phyloP scores from a whole-genome alignment of 805 yeast species.

The Isabelozyma heimii region DNA sequence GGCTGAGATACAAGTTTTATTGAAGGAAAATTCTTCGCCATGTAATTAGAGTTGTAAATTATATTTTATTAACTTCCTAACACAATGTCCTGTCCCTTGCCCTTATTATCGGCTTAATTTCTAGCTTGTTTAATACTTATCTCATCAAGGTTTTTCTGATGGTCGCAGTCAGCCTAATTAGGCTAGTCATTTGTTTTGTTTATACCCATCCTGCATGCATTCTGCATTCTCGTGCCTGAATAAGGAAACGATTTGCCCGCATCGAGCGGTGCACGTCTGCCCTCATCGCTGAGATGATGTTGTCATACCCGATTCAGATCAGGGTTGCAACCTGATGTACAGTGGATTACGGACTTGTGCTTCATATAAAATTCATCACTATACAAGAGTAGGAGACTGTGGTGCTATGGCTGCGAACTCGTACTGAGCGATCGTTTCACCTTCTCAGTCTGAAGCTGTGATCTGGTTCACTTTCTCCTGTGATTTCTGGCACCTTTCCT shows the following conservation, averaged over 20 bases:
- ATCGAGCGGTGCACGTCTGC: not conserved
- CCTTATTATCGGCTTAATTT: not conserved
- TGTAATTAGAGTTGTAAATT: not conserved
- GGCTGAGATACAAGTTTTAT: conserved; percentile 3
- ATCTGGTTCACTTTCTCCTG: too few species aligned
- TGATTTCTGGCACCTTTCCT: too few species aligned
- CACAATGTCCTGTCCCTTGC: too few species aligned
- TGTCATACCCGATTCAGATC: not conserved
- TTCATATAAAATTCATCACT: too few species aligned
- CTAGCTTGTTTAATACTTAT: not conserved
- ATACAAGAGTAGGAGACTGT: too few species aligned
- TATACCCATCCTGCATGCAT: not conserved
- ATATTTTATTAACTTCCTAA: not conserved
- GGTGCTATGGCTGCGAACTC: too few species aligned
- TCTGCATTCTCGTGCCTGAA: not conserved
- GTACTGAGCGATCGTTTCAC: too few species aligned
- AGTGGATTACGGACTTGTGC: not conserved
- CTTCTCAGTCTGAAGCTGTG: too few species aligned
- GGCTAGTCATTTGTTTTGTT: not conserved
- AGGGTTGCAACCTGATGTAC: not conserved
- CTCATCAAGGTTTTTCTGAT: too few species aligned
- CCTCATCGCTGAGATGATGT: not conserved
- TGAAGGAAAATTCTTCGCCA: conserved; percentile 1
- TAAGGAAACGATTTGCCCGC: not conserved
- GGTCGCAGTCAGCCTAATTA: not conserved